Conservation (phyloP, 2,329 filamentous ascomycete genomes). For the Ophiostoma populinum region DNA sequence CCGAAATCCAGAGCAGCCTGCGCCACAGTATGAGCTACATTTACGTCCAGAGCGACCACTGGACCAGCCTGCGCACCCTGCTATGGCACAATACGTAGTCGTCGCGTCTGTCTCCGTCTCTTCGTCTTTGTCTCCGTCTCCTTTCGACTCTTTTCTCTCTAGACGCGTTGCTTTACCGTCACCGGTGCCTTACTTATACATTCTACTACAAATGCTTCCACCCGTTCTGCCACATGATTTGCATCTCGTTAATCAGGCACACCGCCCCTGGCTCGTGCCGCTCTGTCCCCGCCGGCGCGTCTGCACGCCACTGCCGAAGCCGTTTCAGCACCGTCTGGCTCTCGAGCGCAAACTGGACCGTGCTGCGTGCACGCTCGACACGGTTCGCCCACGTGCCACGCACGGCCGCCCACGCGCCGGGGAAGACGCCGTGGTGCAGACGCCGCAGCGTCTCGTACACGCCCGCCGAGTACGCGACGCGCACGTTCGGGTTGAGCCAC, state of each 20-base stretch:
- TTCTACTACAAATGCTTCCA: slow-evolving; percentile 40
- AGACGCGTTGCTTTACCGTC: too few relatives aligned
- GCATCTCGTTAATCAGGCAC: slow-evolving; percentile 42
- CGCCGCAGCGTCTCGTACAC: slow-evolving; percentile 31
- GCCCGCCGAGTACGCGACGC: slow-evolving; percentile 42
- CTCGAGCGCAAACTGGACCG: slow-evolving; percentile 22
- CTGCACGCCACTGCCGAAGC: slow-evolving; percentile 23
- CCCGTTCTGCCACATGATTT: slow-evolving; percentile 38
- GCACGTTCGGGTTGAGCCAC: slow-evolving; percentile 51
- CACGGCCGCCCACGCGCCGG: slow-evolving; percentile 29
- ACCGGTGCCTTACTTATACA: too few relatives aligned
- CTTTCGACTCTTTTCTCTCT: slow-evolving; percentile 1
- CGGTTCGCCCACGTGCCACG: slow-evolving; percentile 42
- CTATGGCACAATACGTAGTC: slow-evolving; percentile 61
- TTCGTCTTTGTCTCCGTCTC: neutral
- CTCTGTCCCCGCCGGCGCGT: slow-evolving; percentile 16
- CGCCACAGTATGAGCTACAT: slow-evolving; percentile 96
- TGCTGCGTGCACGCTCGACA: slow-evolving; percentile 26
- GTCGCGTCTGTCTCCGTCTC: neutral
- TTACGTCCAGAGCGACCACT: slow-evolving; percentile 75
- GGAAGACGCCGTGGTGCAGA: slow-evolving; percentile 27
- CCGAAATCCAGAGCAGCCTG: slow-evolving; percentile 78
- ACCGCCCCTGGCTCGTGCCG: slow-evolving; percentile 26
- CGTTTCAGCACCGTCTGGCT: slow-evolving; percentile 22
- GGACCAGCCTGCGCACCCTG: slow-evolving; percentile 73